Evolutionary conservation across 768 basidiomycete species (phyloP), one percentile per base, ranked within the genome.

Genomic region (Tricholoma furcatifolium): DNA sequence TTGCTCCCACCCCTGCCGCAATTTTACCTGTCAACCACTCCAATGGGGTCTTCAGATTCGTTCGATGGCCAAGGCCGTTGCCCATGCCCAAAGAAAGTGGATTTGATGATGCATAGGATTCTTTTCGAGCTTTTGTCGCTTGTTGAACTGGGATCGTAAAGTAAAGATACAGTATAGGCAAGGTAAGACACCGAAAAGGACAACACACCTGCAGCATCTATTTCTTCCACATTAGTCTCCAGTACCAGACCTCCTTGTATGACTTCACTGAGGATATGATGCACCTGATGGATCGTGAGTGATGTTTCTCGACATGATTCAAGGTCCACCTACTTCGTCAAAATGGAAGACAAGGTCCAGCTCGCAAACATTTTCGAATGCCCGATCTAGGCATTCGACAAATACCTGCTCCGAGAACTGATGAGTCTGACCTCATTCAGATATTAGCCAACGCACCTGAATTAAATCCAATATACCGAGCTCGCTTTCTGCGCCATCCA

Each of bases 341-440:
- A 98, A 99, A 68, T 98, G 95, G 69, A 98, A 99, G 46, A 99
- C 95, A 11, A 99, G 79, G 68, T 99, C 97, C 41, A 99, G 76
- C 69, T 99, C 97, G 70, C 97, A 98, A 0, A 99, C 97, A 63
- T 98, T 98, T 75, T 97, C 93, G 65, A 98, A 99, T 14, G 93
- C 86, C 34, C 93, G 79, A 70, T 99, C 97, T 32, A 99, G 78
- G 3, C 92, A 88, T 74, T 99, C 97, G 53, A 99, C 97, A 63
- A 99, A 93, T 15, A 99, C 97, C 95, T 95, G 57, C 9, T 53
- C 6, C 15, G 9, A 38, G 15, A 38, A 38, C 3, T 11, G 14
- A 10, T 38, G 18, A 14, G 15, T 15, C 5, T 18, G 36, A 3
- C 40, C 17, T 34, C 21, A 36, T 42, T 34, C 18, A 31, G 32